phyloP scores from a whole-genome alignment of 2,329 filamentous ascomycete species.

The Colletotrichum tropicale region DNA sequence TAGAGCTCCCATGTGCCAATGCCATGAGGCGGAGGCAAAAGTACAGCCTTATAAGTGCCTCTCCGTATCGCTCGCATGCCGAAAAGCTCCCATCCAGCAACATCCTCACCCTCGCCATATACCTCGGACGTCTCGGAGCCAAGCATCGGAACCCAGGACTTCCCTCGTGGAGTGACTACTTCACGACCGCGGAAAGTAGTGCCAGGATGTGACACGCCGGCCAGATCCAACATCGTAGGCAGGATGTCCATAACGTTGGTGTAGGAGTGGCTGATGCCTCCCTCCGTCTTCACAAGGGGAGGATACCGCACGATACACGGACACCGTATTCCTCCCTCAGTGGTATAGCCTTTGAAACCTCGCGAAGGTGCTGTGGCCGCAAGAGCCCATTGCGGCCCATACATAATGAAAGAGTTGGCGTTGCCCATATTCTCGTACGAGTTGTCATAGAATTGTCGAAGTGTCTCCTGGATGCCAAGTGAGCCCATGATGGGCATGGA shows the following conservation, averaged over 20 bases:
- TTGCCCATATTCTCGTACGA: not conserved
- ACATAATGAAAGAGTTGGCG: not conserved
- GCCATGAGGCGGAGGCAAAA: not conserved
- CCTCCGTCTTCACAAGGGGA: not conserved
- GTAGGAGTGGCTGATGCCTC: not conserved
- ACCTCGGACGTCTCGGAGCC: not conserved
- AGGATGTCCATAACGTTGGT: conserved; percentile 53
- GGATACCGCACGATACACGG: not conserved
- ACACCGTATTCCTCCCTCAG: not conserved
- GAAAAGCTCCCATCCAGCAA: not conserved
- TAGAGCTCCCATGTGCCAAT: not conserved
- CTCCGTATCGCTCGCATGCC: not conserved
- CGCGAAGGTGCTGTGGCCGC: not conserved
- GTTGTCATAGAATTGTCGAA: conserved; percentile 39
- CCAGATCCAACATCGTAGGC: conserved; percentile 50
- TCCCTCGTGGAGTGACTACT: not conserved
- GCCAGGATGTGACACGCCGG: conserved; percentile 41
- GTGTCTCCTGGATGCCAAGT: conserved; percentile 55
- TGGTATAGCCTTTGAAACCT: not conserved
- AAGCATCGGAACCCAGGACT: not conserved
- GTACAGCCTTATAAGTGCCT: not conserved
- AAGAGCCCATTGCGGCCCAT: not conserved
- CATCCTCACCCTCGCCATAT: not conserved
- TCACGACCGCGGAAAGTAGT: not conserved
- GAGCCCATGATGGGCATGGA: not conserved